Evolutionary conservation across 495 filamentous ascomycete species (phyloP).

Genomic region (Hyaloscypha bicolor): DNA sequence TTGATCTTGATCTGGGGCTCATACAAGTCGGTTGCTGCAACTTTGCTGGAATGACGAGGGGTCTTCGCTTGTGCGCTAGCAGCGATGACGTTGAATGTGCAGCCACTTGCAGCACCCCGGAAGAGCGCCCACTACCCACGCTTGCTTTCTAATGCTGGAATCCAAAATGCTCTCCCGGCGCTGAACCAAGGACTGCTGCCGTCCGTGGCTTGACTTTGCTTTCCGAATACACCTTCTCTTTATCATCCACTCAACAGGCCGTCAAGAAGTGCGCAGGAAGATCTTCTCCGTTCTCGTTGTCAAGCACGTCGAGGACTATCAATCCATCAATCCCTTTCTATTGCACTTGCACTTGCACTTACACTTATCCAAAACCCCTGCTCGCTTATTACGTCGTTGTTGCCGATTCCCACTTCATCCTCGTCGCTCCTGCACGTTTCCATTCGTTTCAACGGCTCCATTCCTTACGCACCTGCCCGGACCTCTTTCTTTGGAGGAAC

Average conservation of each 20-base stretch:
- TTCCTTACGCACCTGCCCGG: neutral
- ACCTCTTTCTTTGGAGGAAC: neutral
- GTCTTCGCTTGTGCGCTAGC: too few relatives aligned
- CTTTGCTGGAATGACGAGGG: too few relatives aligned
- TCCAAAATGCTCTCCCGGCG: too few relatives aligned
- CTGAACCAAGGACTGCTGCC: neutral
- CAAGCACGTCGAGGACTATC: neutral
- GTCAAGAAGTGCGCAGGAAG: neutral
- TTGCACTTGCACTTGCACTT: too few relatives aligned
- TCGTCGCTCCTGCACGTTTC: conserved; percentile 18
- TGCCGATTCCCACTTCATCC: conserved; percentile 1
- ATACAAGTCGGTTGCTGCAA: too few relatives aligned
- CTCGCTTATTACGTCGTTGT: conserved; percentile 14
- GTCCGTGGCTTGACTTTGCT: neutral
- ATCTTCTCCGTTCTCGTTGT: conserved; percentile 5
- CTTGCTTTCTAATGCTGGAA: too few relatives aligned
- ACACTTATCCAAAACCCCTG: conserved; percentile 1
- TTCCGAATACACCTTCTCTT: neutral
- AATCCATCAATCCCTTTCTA: neutral
- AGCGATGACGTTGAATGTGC: too few relatives aligned
- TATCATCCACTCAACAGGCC: conserved; percentile 1
- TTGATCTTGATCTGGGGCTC: too few relatives aligned
- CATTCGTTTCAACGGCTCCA: conserved; percentile 12
- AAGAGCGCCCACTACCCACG: too few relatives aligned
- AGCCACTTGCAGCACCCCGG: too few relatives aligned